Base-by-base conservation (phyloP, 371 early-diverging fungal genomes). In the Mortierella sp. region DNA sequence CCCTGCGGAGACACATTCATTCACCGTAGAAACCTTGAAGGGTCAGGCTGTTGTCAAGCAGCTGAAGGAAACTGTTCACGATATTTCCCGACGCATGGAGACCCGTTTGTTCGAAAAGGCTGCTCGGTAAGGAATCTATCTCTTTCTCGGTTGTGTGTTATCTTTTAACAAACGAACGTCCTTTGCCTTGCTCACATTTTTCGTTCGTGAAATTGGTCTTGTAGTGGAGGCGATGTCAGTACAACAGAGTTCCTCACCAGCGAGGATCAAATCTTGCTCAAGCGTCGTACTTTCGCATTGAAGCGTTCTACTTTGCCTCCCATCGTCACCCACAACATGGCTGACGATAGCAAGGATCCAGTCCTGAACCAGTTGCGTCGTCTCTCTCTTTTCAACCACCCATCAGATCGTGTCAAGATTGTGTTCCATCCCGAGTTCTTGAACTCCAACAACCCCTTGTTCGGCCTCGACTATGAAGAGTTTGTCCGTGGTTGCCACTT, bases 391-490 rank as follows among this genome's bases (percentile, higher is more conserved):
- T 97, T 97, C 88, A 98, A 98, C 90, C 87, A 91, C 78, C 89
- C 93, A 55, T 84, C 88, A 24, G 98, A 98, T 85, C 94, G 97
- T 45, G 98, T 97, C 85, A 98, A 97, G 88, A 89, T 98, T 37
- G 89, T 98, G 10, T 98, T 96, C 93, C 98, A 98, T 71, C 98
- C 98, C 28, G 97, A 98, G 84, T 98, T 97, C 83, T 85, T 98
- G 72, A 97, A 93, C 84, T 89, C 95, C 59, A 97, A 96, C 88
- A 97, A 95, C 87, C 98, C 98, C 0, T 84, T 98, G 24, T 85
- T 97, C 52, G 91, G 93, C 16, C 87, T 98, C 61, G 98, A 98
- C 83, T 98, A 98, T 81, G 98, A 98, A 81, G 97, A 98, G 58
- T 98, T 98, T 87, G 96, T 98, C 45, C 94, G 98, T 69, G 98